A percentile compares a stretch with the other conserved stretches of the same genome.
These are phyloP conservation scores for Pseudozyma sp. DNA, from an alignment of 1,284 basidiomycete genomes.

Conservation along the genomic window DNA sequence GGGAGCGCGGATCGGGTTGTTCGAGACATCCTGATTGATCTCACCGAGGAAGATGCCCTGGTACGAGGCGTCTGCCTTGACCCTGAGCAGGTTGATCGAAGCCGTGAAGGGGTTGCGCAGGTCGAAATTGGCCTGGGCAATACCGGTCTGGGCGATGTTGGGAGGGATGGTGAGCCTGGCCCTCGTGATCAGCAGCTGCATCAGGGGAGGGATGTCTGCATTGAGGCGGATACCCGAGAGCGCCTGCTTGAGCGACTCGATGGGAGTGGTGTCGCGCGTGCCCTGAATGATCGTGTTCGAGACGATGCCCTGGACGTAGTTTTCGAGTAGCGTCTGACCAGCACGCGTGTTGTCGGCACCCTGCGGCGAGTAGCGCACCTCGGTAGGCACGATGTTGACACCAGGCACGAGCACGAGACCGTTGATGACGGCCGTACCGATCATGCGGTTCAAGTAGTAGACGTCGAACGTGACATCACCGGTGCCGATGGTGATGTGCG, in stretches of 20 bases:
- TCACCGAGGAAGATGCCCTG: slow-evolving; percentile 68
- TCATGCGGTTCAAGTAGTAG: slow-evolving; percentile 74
- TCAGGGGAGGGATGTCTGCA: slow-evolving; percentile 77
- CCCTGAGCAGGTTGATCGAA: slow-evolving; percentile 76
- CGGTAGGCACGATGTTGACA: slow-evolving; percentile 67
- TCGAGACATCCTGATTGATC: slow-evolving; percentile 73
- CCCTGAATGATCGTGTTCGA: slow-evolving; percentile 76
- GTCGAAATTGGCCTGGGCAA: slow-evolving; percentile 60
- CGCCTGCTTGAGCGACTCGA: slow-evolving; percentile 77
- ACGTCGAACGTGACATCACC: slow-evolving; percentile 78
- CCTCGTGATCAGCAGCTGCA: slow-evolving; percentile 75
- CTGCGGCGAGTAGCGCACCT: slow-evolving; percentile 77
- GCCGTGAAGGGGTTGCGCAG: slow-evolving; percentile 82
- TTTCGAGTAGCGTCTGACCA: slow-evolving; percentile 76
- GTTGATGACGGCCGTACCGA: slow-evolving; percentile 76
- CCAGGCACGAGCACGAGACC: slow-evolving; percentile 62
- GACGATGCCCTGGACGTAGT: slow-evolving; percentile 78
- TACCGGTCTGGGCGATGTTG: slow-evolving; percentile 63
- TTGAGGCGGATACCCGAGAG: slow-evolving; percentile 76
- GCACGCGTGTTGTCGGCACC: slow-evolving; percentile 73
- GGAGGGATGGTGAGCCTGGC: slow-evolving; percentile 66
- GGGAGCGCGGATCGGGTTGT: slow-evolving; percentile 74
- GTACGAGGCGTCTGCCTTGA: slow-evolving; percentile 74
- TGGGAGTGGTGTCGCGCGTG: slow-evolving; percentile 74
- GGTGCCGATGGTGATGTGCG: slow-evolving; percentile 78